Percentiles rank a stretch among this genome's conserved stretches.
phyloP scores from a whole-genome alignment of 352 stramenopile genomes.

The Pythium grandisporangium region DNA sequence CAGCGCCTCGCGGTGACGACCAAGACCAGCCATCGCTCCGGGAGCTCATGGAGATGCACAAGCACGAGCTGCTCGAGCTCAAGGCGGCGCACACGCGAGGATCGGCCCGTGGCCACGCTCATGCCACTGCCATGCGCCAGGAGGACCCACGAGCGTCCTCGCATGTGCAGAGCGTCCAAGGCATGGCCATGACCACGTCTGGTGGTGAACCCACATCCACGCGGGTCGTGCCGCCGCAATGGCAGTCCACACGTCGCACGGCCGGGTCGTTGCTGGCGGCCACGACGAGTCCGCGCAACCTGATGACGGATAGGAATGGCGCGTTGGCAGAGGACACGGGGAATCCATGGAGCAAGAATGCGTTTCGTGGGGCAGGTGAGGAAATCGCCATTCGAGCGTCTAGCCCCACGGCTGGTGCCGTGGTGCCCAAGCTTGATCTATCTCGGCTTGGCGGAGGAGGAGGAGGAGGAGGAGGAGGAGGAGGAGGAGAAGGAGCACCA shows the following conservation, averaged over 20 bases:
- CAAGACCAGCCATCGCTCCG: conserved; percentile 12
- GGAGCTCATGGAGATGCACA: conserved; percentile 63
- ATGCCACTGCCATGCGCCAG: no score
- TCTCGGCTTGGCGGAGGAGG: conserved; percentile 2
- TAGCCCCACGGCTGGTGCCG: not conserved
- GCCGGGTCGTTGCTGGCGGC: conserved; percentile 10
- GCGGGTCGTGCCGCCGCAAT: conserved; percentile 22
- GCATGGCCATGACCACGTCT: no score
- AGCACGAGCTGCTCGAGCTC: conserved; percentile 59
- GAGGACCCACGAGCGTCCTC: no score
- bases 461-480: no score
- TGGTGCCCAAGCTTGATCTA: conserved; percentile 14
- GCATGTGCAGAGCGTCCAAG: no score
- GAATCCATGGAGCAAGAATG: conserved; percentile 12
- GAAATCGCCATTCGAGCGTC: not conserved
- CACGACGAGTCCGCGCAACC: not conserved
- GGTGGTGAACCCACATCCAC: not conserved
- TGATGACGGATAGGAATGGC: not conserved
- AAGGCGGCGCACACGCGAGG: no score
- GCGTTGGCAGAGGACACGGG: not conserved
- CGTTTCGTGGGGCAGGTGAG: no score
- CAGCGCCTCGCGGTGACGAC: conserved; percentile 18
- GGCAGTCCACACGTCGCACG: conserved; percentile 45
- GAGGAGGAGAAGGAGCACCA: no score
- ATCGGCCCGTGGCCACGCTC: no score